Conservation (phyloP, 1,139 yeast genomes). For the Geotrichum histeridarum region DNA sequence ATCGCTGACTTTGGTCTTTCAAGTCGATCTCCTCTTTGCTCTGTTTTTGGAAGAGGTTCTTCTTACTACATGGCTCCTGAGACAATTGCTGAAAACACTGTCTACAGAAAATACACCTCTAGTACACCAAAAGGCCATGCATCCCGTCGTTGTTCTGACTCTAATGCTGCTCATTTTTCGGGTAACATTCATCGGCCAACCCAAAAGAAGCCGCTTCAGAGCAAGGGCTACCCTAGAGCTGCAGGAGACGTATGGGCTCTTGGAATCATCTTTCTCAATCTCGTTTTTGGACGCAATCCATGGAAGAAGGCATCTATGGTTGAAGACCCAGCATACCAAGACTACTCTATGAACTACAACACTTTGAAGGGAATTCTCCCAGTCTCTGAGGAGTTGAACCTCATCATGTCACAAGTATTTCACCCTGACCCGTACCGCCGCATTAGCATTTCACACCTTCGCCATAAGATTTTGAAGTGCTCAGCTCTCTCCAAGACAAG, state of each 20-base stretch:
- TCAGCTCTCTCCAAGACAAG: conserved; percentile 6
- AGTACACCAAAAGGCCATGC: background rate
- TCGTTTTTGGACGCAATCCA: conserved; percentile 81
- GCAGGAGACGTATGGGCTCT: conserved; percentile 73
- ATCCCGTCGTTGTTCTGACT: background rate
- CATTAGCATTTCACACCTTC: conserved; percentile 47
- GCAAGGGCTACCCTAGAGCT: conserved; percentile 19
- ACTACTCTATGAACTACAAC: conserved; percentile 47
- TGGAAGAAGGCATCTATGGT: conserved; percentile 75
- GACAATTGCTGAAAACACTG: conserved; percentile 45
- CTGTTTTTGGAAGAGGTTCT: conserved; percentile 78
- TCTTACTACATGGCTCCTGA: conserved; percentile 94
- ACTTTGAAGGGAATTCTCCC: conserved; percentile 58
- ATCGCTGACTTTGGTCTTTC: conserved; percentile 88
- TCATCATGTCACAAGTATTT: conserved; percentile 52
- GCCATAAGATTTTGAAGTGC: conserved; percentile 26
- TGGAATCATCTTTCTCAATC: conserved; percentile 73
- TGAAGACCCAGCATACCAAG: conserved; percentile 54
- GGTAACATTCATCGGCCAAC: background rate
- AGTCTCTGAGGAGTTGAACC: conserved; percentile 56
- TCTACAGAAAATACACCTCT: conserved; percentile 10
- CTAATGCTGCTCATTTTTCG: background rate
- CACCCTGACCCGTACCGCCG: conserved; percentile 61
- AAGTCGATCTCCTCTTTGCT: conserved; percentile 51
- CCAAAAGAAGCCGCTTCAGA: conserved; percentile 16